phyloP scores from a whole-genome alignment of 73 alveolate genomes.

The Tetrahymena elliotti region DNA sequence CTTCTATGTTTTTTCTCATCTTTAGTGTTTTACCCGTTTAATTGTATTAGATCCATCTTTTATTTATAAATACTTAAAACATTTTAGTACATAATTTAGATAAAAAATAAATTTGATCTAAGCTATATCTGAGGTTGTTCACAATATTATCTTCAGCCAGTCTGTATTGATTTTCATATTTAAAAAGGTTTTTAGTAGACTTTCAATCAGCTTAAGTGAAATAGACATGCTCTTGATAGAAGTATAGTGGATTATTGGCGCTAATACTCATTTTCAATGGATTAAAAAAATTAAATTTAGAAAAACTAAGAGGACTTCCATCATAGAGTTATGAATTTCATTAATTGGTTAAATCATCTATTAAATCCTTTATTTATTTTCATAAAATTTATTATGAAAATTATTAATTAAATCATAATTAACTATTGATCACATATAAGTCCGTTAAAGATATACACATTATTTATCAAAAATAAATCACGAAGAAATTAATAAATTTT shows the following conservation, averaged over 20 bases:
- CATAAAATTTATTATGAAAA: not conserved
- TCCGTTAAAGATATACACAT: not conserved
- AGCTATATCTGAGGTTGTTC: not conserved
- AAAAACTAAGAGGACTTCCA: not conserved
- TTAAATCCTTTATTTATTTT: not conserved
- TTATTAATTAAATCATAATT: not conserved
- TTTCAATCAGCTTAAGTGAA: not conserved
- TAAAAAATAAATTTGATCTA: no score
- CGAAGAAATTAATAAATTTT: not conserved
- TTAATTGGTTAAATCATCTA: not conserved
- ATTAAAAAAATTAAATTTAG: not conserved
- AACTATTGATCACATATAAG: not conserved
- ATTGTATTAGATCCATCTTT: no score
- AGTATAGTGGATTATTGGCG: not conserved
- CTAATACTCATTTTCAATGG: not conserved
- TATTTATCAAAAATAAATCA: not conserved
- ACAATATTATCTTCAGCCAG: not conserved
- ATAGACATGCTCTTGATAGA: not conserved
- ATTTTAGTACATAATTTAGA: no score
- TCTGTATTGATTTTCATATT: not conserved
- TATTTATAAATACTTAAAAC: no score
- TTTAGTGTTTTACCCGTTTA: no score
- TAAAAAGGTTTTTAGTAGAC: not conserved
- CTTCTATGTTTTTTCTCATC: no score
- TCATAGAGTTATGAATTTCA: not conserved